phyloP scores from a whole-genome alignment of 768 basidiomycete genomes.

The Russula griseocarnosa region DNA sequence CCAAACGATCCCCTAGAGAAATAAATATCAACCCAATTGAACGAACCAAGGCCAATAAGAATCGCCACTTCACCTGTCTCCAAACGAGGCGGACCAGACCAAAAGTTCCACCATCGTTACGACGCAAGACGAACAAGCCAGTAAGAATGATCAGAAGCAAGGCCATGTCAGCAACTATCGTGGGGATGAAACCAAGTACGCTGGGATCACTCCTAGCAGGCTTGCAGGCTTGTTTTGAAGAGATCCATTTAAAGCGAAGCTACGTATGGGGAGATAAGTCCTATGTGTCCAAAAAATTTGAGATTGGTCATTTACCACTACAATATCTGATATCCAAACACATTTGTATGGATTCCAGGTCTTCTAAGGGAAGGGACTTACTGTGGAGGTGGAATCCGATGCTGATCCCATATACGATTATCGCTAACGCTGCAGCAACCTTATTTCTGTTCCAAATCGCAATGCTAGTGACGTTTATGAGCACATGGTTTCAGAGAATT shows the following conservation, averaged over 20 bases:
- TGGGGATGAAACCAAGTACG: background rate
- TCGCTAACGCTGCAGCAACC: background rate
- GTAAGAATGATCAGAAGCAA: slow-evolving; percentile 12
- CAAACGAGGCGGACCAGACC: background rate
- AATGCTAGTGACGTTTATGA: background rate
- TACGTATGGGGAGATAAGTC: background rate
- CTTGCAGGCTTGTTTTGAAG: background rate
- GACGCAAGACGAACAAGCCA: background rate
- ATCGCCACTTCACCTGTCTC: background rate
- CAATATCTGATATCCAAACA: background rate
- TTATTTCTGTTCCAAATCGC: slow-evolving; percentile 5
- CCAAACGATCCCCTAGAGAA: background rate
- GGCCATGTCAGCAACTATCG: background rate
- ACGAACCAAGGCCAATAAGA: no score
- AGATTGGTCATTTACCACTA: background rate
- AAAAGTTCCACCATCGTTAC: background rate
- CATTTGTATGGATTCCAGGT: background rate
- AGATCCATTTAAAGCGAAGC: background rate
- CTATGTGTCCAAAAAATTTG: background rate
- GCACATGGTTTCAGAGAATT: background rate
- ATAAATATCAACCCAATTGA: background rate
- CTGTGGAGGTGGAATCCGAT: background rate
- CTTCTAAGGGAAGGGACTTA: background rate
- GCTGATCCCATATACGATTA: background rate
- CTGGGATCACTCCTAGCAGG: no score